Evolutionary conservation across 1,139 yeast species (phyloP).

Genomic region (Scheffersomyces cryptocercus): DNA sequence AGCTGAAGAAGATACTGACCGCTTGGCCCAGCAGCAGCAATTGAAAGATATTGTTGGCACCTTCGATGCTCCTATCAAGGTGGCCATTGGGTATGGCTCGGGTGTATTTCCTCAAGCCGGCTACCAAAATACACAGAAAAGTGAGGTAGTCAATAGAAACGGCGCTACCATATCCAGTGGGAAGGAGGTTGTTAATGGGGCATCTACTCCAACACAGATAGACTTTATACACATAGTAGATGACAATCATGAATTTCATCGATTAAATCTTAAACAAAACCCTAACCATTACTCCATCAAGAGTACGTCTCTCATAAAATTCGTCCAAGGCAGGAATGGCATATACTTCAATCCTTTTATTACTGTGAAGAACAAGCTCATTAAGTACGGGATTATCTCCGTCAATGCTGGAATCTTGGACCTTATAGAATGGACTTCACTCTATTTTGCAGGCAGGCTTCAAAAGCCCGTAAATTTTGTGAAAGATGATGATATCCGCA

Average conservation of each 20-base stretch:
- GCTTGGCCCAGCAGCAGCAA: constrained; percentile 21
- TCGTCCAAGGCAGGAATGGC: constrained; percentile 75
- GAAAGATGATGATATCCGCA: constrained; percentile 54
- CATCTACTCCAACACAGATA: constrained; percentile 54
- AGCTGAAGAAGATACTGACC: constrained; percentile 29
- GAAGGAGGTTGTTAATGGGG: not conserved
- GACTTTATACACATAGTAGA: constrained; percentile 88
- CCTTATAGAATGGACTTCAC: constrained; percentile 76
- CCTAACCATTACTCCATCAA: constrained; percentile 61
- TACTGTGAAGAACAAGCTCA: constrained; percentile 52
- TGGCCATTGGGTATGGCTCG: constrained; percentile 91
- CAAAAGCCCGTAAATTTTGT: constrained; percentile 90
- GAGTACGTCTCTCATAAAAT: constrained; percentile 52
- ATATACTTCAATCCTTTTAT: constrained; percentile 93
- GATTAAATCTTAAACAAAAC: constrained; percentile 61
- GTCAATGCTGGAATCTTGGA: constrained; percentile 63
- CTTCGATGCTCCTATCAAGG: constrained; percentile 69
- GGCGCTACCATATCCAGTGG: not conserved
- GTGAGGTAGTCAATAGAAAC: constrained; percentile 12
- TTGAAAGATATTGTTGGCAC: constrained; percentile 52
- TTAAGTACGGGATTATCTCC: constrained; percentile 87
- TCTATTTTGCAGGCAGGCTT: constrained; percentile 88
- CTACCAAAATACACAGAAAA: constrained; percentile 32
- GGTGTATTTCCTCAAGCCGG: constrained; percentile 86
- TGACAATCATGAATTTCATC: constrained; percentile 74